Percentiles rank a stretch among this genome's conserved stretches.
Conservation (phyloP, 768 basidiomycete genomes). For the Trametes cingulata region DNA sequence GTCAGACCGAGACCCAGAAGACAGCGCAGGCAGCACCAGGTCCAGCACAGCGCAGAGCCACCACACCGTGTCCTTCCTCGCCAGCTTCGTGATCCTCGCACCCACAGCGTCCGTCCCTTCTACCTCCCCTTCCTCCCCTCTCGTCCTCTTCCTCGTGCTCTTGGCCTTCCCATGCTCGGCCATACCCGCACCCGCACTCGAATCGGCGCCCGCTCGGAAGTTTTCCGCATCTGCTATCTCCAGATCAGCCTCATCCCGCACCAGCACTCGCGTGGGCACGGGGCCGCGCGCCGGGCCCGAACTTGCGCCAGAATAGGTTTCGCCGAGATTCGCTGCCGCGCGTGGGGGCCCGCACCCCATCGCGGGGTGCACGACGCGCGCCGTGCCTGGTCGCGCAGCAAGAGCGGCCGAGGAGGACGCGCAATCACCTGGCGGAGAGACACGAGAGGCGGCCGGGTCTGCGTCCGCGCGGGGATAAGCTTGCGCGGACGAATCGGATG, state of each 20-base stretch:
- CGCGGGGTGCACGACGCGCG: background rate
- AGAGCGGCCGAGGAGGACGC: background rate
- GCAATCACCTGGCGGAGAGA: background rate
- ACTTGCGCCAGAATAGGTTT: background rate
- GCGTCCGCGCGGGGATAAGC: conserved; percentile 3
- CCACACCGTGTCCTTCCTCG: conserved; percentile 52
- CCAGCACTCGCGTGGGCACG: background rate
- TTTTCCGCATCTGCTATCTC: too few relatives aligned
- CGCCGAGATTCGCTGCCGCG: conserved; percentile 16
- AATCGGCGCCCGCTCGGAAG: conserved; percentile 9
- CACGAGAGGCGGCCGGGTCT: background rate
- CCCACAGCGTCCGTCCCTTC: background rate
- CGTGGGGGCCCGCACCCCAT: conserved; percentile 5
- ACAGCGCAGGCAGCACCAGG: conserved; percentile 30
- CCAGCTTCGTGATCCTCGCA: conserved; percentile 41
- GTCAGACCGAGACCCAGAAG: background rate
- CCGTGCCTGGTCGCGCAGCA: background rate
- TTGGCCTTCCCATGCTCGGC: conserved; percentile 3
- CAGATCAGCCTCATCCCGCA: too few relatives aligned
- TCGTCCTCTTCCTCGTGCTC: background rate
- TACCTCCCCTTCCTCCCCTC: background rate
- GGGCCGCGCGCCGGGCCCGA: conserved; percentile 3
- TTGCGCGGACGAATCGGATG: conserved; percentile 8
- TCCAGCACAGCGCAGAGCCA: conserved; percentile 51
- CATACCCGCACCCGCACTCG: background rate